phyloP scores from a whole-genome alignment of 1,284 basidiomycete genomes.

The Inonotus hispidus region DNA sequence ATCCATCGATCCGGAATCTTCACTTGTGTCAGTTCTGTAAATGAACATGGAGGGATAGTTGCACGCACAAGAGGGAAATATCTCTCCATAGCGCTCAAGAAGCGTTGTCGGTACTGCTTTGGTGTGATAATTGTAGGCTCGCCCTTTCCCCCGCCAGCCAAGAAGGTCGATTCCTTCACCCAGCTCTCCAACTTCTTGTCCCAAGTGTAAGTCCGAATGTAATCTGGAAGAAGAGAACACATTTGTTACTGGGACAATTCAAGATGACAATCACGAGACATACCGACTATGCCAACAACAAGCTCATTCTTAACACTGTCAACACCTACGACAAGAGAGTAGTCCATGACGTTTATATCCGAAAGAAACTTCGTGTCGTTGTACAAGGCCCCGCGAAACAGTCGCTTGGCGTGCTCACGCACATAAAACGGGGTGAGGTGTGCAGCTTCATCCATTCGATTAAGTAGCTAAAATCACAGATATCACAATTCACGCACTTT shows the following conservation, averaged over 20 bases:
- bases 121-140: conserved; percentile 92
- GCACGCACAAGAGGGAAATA: conserved; percentile 77
- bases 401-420: conserved; percentile 92
- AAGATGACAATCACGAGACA: conserved; percentile 26
- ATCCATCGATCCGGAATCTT: conserved; percentile 85
- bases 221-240: conserved; percentile 48
- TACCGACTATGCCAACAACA: conserved; percentile 95
- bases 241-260: conserved; percentile 11
- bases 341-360: conserved; percentile 99
- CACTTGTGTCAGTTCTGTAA: neutral
- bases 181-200: conserved; percentile 98
- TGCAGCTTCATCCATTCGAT: conserved; percentile 41
- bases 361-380: conserved; percentile 95
- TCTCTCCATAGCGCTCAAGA: conserved; percentile 87
- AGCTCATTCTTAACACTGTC: conserved; percentile 79
- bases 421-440: conserved; percentile 85
- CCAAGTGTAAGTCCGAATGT: conserved; percentile 93
- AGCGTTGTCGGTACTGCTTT: conserved; percentile 81
- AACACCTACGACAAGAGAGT: conserved; percentile 93
- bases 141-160: conserved; percentile 75
- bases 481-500: conserved; percentile 45
- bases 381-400: conserved; percentile 84
- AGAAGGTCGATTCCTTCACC: conserved; percentile 91
- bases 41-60: conserved; percentile 17
- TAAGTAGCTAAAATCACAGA: conserved; percentile 5